Percentiles rank a stretch among this genome's conserved stretches.
These are phyloP conservation scores for Withania somnifera DNA, from an alignment of 305 asterid species.

Conservation along the genomic window DNA sequence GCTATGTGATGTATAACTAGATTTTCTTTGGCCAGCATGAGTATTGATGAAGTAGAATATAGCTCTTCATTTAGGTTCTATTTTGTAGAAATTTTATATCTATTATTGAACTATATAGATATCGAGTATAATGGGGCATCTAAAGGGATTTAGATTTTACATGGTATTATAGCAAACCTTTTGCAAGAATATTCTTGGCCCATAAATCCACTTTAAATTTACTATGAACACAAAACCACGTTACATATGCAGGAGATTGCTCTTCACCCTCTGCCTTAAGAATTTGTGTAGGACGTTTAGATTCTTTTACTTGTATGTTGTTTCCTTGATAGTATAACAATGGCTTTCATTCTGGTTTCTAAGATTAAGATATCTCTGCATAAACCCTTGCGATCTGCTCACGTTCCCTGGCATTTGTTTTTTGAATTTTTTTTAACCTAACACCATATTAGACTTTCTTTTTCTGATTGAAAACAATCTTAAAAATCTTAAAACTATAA, in stretches of 20 bases:
- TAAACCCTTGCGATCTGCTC: not conserved
- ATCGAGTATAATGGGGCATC: not conserved
- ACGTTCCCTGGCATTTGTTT: not conserved
- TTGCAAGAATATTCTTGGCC: not conserved
- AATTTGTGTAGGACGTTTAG: not conserved
- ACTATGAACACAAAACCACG: not conserved
- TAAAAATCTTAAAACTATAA: not conserved
- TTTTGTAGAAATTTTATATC: not conserved
- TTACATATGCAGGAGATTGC: not conserved
- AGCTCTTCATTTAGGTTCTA: not conserved
- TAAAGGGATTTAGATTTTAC: not conserved
- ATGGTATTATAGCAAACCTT: not conserved
- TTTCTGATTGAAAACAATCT: not conserved
- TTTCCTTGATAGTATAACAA: not conserved
- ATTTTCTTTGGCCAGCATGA: not conserved
- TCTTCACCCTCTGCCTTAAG: not conserved
- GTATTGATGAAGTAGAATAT: not conserved
- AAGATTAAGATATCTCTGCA: not conserved
- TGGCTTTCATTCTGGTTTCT: not conserved
- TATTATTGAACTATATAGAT: not conserved
- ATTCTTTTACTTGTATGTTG: not conserved
- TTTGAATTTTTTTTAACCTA: not conserved
- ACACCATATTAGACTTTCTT: not conserved
- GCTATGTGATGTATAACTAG: not conserved
- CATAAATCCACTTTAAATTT: not conserved